Conservation (phyloP, 1,284 basidiomycete species). For the Apiotrichum mycotoxinovorans region DNA sequence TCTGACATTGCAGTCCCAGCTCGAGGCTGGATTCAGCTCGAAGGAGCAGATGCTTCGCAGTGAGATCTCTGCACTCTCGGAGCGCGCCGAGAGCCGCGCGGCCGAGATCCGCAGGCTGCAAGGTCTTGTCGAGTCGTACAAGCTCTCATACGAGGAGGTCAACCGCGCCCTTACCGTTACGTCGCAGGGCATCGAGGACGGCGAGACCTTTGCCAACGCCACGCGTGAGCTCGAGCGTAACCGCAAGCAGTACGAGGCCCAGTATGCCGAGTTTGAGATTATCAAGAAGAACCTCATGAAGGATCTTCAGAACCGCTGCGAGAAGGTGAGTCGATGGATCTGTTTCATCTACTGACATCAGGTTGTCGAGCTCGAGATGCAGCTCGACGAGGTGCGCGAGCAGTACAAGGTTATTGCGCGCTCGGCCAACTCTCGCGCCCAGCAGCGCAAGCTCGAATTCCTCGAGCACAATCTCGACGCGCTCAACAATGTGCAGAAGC, state of each 20-base stretch:
- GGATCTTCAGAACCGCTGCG: conserved; percentile 97
- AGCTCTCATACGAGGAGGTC: conserved; percentile 95
- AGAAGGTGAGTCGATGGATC: conserved; percentile 65
- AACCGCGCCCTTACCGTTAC: conserved; percentile 97
- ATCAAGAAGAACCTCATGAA: conserved; percentile 99
- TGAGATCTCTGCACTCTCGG: conserved; percentile 85
- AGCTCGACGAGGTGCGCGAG: conserved; percentile 96
- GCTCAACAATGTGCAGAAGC: conserved; percentile 92
- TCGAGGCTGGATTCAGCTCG: conserved; percentile 88
- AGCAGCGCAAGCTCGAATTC: conserved; percentile 99
- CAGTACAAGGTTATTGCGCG: conserved; percentile 98
- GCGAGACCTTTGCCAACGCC: conserved; percentile 92
- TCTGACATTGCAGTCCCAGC: conserved; percentile 63
- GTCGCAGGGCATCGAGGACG: conserved; percentile 91
- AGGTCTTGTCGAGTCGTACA: conserved; percentile 84
- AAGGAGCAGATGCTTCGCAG: conserved; percentile 84
- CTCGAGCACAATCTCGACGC: conserved; percentile 96
- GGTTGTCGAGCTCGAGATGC: conserved; percentile 99
- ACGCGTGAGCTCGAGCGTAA: conserved; percentile 96
- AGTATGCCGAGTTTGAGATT: conserved; percentile 95
- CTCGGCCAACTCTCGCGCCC: conserved; percentile 95
- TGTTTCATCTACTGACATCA: conserved; percentile 42
- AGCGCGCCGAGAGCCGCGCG: conserved; percentile 80
- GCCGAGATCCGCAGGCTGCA: conserved; percentile 83
- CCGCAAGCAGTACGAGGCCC: conserved; percentile 92